Percentiles rank a stretch among this genome's conserved stretches.
Evolutionary conservation across 208 protist species (phyloP).

Genomic region (Leptomonas pyrrhocoris): DNA sequence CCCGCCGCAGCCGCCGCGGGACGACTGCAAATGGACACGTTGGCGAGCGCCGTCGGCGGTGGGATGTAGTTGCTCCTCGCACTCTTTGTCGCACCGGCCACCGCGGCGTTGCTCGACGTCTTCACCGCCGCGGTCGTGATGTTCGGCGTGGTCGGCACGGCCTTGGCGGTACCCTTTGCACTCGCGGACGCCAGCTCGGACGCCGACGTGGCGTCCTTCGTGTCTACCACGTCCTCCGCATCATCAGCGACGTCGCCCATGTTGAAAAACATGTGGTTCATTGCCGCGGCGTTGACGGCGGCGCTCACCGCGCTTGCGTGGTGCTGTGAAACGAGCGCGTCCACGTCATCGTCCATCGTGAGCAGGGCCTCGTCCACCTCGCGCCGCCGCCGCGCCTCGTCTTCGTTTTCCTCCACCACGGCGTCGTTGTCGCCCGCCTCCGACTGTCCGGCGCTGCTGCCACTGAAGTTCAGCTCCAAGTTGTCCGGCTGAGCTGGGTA

Average conservation of each 20-base stretch:
- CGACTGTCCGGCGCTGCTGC: slow-evolving; percentile 34
- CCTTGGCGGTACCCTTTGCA: not conserved
- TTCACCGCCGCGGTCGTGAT: slow-evolving; percentile 28
- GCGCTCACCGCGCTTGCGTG: not conserved
- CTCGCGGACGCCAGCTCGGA: not conserved
- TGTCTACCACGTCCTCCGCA: not conserved
- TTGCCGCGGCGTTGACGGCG: slow-evolving; percentile 2
- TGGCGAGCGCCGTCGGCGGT: slow-evolving; percentile 49
- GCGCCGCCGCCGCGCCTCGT: slow-evolving; percentile 18
- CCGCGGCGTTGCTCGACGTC: slow-evolving; percentile 21
- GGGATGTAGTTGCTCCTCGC: slow-evolving; percentile 35
- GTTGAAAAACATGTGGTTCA: slow-evolving; percentile 18
- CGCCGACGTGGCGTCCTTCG: not conserved
- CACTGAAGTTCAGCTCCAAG: slow-evolving; percentile 27
- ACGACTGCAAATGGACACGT: slow-evolving; percentile 75
- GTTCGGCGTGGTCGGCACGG: slow-evolving; percentile 16
- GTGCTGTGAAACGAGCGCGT: not conserved
- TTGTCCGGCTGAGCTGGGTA: slow-evolving; percentile 9
- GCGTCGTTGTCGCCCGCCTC: slow-evolving; percentile 31
- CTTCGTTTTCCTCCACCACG: slow-evolving; percentile 22
- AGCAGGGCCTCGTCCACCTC: slow-evolving; percentile 22
- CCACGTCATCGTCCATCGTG: slow-evolving; percentile 27
- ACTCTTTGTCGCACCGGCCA: slow-evolving; percentile 23
- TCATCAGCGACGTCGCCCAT: slow-evolving; percentile 23
- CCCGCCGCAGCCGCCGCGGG: slow-evolving; percentile 58